Conservation (phyloP, 306 rosid genomes). For the Quercus mongolica region DNA sequence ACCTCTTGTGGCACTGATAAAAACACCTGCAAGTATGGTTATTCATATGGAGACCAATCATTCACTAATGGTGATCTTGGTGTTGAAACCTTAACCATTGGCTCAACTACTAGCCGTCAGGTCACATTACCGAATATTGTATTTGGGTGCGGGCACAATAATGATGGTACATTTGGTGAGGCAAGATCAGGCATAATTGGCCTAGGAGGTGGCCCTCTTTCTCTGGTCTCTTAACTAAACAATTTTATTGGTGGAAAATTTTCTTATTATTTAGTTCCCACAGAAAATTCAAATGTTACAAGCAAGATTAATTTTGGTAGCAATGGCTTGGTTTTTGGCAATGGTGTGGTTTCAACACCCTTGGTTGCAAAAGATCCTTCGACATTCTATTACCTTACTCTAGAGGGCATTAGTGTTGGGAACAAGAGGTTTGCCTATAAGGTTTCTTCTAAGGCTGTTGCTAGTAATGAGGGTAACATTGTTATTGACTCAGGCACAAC, state of each 20-base stretch:
- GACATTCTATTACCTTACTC: constrained; percentile 30
- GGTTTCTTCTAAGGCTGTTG: not conserved
- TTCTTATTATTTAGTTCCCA: constrained; percentile 49
- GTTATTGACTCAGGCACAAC: constrained; percentile 61
- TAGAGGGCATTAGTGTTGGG: constrained; percentile 54
- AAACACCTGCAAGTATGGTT: constrained; percentile 15
- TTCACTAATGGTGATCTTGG: constrained; percentile 41
- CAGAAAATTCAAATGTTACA: not conserved
- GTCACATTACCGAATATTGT: constrained; percentile 7
- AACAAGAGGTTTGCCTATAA: constrained; percentile 14
- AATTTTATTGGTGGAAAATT: constrained; percentile 19
- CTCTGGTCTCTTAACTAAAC: constrained; percentile 49
- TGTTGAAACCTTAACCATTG: constrained; percentile 32
- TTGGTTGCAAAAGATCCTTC: not conserved
- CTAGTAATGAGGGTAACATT: constrained; percentile 31
- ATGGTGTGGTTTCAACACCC: constrained; percentile 29
- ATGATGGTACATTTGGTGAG: constrained; percentile 30
- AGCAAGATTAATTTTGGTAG: constrained; percentile 53
- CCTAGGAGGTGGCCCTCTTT: constrained; percentile 45
- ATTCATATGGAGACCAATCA: constrained; percentile 41
- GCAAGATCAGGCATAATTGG: constrained; percentile 47
- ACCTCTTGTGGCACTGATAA: too few species aligned
- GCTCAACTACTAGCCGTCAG: not conserved
- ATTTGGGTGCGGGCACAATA: constrained; percentile 48
- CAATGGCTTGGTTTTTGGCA: constrained; percentile 15